A percentile compares a stretch with the other conserved stretches of the same genome.
Conservation (phyloP, 208 protist genomes). For the Crithidia fasciculata region DNA sequence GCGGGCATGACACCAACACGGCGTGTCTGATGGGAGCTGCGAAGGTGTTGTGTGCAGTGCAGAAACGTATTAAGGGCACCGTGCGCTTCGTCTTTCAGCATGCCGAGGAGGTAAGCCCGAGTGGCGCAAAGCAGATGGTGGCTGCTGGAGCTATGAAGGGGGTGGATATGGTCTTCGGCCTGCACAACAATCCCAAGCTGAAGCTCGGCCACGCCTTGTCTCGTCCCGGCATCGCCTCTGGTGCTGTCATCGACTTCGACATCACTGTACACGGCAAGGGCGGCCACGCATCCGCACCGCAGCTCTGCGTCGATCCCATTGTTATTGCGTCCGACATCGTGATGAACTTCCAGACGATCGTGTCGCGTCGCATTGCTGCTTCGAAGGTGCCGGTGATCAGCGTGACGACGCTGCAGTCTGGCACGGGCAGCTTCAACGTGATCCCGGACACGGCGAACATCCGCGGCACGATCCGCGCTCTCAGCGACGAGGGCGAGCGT, state of each 20-base stretch:
- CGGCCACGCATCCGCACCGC: conserved; percentile 60
- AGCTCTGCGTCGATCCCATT: conserved; percentile 64
- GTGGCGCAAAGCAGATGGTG: conserved; percentile 58
- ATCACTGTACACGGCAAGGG: conserved; percentile 60
- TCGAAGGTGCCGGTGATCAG: conserved; percentile 57
- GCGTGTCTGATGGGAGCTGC: conserved; percentile 57
- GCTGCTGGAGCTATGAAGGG: conserved; percentile 49
- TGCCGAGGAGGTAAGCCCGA: conserved; percentile 59
- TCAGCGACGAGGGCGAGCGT: conserved; percentile 45
- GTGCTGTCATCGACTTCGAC: conserved; percentile 62
- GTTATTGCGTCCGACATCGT: conserved; percentile 59
- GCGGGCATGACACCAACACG: conserved; percentile 65
- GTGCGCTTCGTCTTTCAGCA: conserved; percentile 82
- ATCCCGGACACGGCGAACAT: conserved; percentile 63
- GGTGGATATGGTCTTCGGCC: conserved; percentile 62
- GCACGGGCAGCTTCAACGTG: conserved; percentile 67
- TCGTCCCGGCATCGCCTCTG: conserved; percentile 37
- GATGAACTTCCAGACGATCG: conserved; percentile 56
- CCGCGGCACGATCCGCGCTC: conserved; percentile 58
- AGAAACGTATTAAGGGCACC: conserved; percentile 54
- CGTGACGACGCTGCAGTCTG: conserved; percentile 53
- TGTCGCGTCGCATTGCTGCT: conserved; percentile 58
- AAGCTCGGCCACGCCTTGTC: conserved; percentile 16
- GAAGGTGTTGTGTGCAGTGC: conserved; percentile 45
- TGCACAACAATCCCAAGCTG: conserved; percentile 41